Evolutionary conservation across 805 yeast species (phyloP), one percentile per base, ranked within the genome.

Genomic region (Nakazawaea laoshanensis): DNA sequence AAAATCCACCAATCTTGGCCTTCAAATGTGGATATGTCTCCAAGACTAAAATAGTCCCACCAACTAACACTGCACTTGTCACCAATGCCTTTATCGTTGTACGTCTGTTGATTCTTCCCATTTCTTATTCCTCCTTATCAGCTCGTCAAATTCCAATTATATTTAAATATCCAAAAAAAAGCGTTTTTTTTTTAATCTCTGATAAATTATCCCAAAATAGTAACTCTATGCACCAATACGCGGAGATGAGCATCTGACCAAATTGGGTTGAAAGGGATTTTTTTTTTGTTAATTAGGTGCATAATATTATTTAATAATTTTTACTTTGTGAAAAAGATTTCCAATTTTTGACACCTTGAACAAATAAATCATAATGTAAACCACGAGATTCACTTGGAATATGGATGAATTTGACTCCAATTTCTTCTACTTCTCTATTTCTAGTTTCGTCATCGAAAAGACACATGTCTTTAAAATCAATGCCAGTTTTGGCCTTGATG

Each of bases 381-480:
- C 86, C 85, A 14, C 46, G 42, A 17, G 59, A 57, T 27, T 77
- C 79, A 45, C 76, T 71, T 6, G 61, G 60, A 7, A 86, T 70
- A 47, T 74, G 70, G 11, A 74, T 71, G 52, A 86, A 86, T 33
- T 70, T 67, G 18, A 84, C 85, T 4, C 87, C 87, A 11, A 81
- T 63, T 16, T 53, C 45, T 4, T 51, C 44, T 4, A 86, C 95
- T 44, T 86, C 95, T 40, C 57, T 66, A 48, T 86, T 86, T 42
- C 95, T 64, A 35, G 57, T 46, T 52, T 86, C 95, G 51, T 86
- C 95, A 49, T 86, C 95, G 46, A 74, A 86, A 2, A 59, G 57
- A n/a, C 67, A 53, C 59, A 83, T 65, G 24, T 77, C 77, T 4
- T 53, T 42, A 24, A 48, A 64, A 16, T 61, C 61, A 7, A 73